phyloP scores from a whole-genome alignment of 164 flowering plant species.

The Malania oleifera region DNA sequence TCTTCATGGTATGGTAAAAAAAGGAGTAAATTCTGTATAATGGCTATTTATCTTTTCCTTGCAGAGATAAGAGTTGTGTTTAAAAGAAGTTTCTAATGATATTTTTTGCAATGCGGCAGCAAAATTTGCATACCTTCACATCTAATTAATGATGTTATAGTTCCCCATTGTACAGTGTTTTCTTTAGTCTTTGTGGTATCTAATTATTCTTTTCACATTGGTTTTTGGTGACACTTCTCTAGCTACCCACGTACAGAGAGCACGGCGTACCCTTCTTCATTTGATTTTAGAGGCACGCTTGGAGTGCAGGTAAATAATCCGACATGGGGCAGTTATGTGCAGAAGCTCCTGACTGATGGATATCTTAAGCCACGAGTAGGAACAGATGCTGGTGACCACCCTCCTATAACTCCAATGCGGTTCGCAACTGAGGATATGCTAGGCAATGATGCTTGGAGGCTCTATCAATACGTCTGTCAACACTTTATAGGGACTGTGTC shows the following conservation, averaged over 20 bases:
- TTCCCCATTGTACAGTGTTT: background rate
- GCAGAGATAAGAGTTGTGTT: too few relatives aligned
- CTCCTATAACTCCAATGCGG: conserved; percentile 93
- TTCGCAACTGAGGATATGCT: conserved; percentile 76
- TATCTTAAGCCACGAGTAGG: conserved; percentile 67
- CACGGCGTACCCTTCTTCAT: conserved; percentile 89
- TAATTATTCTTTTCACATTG: background rate
- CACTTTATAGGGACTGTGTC: conserved; percentile 84
- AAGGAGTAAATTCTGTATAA: too few relatives aligned
- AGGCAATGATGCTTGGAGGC: conserved; percentile 82
- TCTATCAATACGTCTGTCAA: conserved; percentile 84
- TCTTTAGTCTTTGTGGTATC: background rate
- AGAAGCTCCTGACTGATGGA: conserved; percentile 52
- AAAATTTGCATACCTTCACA: background rate
- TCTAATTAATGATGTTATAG: background rate
- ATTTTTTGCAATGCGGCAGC: too few relatives aligned
- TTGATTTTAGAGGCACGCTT: conserved; percentile 77
- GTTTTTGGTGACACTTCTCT: conserved; percentile 14
- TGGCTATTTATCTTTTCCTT: too few relatives aligned
- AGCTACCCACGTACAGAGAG: conserved; percentile 98
- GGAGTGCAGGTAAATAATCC: conserved; percentile 48
- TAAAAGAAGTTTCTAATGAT: too few relatives aligned
- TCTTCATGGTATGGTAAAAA: too few relatives aligned
- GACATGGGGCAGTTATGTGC: conserved; percentile 56
- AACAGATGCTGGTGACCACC: conserved; percentile 93